Base-by-base conservation (phyloP, 2,329 filamentous ascomycete species). In the Apiospora hydei region DNA sequence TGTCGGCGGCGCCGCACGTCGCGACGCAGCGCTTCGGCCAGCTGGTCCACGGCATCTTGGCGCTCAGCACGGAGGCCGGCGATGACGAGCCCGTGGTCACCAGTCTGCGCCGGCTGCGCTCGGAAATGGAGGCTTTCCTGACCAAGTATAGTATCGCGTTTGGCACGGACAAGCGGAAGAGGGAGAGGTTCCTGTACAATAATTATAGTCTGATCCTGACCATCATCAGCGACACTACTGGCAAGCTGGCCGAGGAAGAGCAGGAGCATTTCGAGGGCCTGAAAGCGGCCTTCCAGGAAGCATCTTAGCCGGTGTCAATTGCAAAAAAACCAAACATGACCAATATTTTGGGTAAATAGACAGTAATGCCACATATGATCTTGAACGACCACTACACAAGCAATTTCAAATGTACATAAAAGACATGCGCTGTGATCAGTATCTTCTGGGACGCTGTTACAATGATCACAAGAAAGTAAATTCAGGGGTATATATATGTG, bases 21-120 rank as follows among this genome's bases (percentile, higher is more conserved):
- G 88, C 97, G 24, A 98, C 96, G 0, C 96, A 99, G 81, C 91
- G 95, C n/a, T 98, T 98, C 79, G 96, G 94, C 0, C 96, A 98
- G 83, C 91, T 99, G 69, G 83, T 98, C 68, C 93, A 98, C 74
- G 94, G 94, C 3, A 92, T 98, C 43, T 84, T 98, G 43, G 86
- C 90, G 0, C 87, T 99, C 61, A 97, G 94, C 78, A 90, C 91
- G n/a, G 95, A 98, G 76, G 94, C 94, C 0, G 95, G 95, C 1
- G 96, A 98, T 76, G 95, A 98, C 76, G 96, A 99, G 81, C 96
- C 96, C 0, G 93, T 98, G 2, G 91, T 92, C 0, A 91, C 93
- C 67, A 97, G 94, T 77, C 82, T 99, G 67, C 88, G 88, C 16
- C 89, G 96, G 38, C 83, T 99, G 77, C 87, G 94, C 43, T 88